Evolutionary conservation across 148 eudicot species (phyloP).

Genomic region (Hydrangea macrophylla): DNA sequence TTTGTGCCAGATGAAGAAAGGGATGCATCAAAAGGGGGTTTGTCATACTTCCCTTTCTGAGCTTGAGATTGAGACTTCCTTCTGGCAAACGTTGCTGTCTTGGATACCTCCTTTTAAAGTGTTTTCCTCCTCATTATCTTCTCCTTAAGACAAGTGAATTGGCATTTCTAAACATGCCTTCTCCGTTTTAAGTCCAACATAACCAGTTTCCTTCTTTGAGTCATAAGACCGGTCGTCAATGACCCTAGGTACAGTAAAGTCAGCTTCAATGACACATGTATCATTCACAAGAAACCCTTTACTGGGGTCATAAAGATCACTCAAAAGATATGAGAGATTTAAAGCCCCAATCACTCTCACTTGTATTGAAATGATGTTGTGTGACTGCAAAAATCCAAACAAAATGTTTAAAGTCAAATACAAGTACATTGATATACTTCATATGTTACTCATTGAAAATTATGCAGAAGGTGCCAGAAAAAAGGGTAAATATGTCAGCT

Average conservation of each 20-base stretch:
- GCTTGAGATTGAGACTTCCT: too few relatives aligned
- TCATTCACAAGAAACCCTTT: conserved; percentile 79
- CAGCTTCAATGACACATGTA: conserved; percentile 69
- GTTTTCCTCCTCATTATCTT: too few relatives aligned
- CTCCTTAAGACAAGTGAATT: too few relatives aligned
- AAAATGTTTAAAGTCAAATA: background rate
- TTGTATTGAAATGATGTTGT: conserved; percentile 78
- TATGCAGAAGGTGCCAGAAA: background rate
- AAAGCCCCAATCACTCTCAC: conserved; percentile 97
- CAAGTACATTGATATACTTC: background rate
- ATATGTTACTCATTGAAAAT: too few relatives aligned
- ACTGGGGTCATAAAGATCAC: conserved; percentile 74
- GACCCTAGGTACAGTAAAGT: conserved; percentile 75
- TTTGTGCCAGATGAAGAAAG: too few relatives aligned
- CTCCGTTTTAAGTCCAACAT: conserved; percentile 92
- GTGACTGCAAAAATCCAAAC: conserved; percentile 49
- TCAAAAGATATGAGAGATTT: conserved; percentile 77
- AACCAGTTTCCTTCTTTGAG: conserved; percentile 93
- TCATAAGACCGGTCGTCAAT: conserved; percentile 80
- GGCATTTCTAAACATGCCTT: too few relatives aligned
- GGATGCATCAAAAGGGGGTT: too few relatives aligned
- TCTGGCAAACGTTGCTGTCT: too few relatives aligned
- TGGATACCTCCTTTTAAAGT: too few relatives aligned
- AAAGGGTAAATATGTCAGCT: too few relatives aligned
- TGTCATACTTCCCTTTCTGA: too few relatives aligned